Evolutionary conservation across 2,329 filamentous ascomycete genomes (phyloP), one percentile per base, ranked within the genome.

Genomic region (Ploettnerulaceae sp.): DNA sequence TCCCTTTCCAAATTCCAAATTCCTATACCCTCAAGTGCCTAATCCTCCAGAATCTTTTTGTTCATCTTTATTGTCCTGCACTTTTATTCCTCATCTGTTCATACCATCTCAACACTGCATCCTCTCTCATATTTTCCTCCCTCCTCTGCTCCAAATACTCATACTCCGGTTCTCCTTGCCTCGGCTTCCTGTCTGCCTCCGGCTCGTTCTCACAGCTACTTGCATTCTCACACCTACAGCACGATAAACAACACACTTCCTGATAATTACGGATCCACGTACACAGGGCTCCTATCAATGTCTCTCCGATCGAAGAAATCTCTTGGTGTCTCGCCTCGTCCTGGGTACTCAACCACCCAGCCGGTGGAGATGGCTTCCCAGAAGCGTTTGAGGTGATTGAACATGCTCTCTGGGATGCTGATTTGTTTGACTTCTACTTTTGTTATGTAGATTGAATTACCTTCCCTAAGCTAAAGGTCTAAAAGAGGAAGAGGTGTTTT

Each of bases 281-380:
- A 37, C 21, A 37, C 25, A 2, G 21, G 21, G 9, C 21, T 37
- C n/a, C 34, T 37, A n/a, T n/a, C n/a, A n/a, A n/a, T n/a, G 7
- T 55, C 47, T 14, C 40, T 53, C 14, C 52, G 33, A 26, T 58
- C 52, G 20, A 58, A 58, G n/a, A 58, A 58, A 33, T 58, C 56
- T 1, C 11, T 28, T 8, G 56, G 56, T 21, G 52, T 50, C 45
- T 54, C 41, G 4, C 40, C 26, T 3, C 24, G 7, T 32, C 48
- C 47, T 1, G 56, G 56, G 29, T 58, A 58, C 34, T 58, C 56
- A 5, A 58, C 12, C 8, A 56, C 56, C 56, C 56, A 58, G 18
- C 56, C 56, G 0, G 54, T 55, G 2, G 52, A 51, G 9, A 58
- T 46, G 7, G 49, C 37, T 15, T 51, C 42, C 56, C 56, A 58